A percentile compares a stretch with the other conserved stretches of the same genome.
phyloP scores from a whole-genome alignment of 176 grass and related monocot species.

The Oryza nivara region DNA sequence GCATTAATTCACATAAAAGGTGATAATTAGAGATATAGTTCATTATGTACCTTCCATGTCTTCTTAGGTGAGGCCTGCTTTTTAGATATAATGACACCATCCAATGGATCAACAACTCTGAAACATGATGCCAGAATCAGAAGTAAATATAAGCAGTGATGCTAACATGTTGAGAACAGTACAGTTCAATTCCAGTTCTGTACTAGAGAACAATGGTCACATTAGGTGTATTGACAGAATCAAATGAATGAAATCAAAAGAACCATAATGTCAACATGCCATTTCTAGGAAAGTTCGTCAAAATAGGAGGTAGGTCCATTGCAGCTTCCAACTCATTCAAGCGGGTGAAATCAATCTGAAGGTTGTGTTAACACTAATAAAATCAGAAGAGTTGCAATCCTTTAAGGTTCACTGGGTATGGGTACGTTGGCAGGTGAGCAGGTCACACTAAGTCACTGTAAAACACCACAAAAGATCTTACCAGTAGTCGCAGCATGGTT shows the following conservation, averaged over 20 bases:
- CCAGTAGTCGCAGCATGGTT: neutral
- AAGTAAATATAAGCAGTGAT: slow-evolving; percentile 33
- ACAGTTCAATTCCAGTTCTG: neutral
- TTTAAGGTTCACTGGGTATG: neutral
- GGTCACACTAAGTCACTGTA: neutral
- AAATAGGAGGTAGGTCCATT: neutral
- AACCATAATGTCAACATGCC: neutral
- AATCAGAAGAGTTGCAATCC: neutral
- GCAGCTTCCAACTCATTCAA: slow-evolving; percentile 7
- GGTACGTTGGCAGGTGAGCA: neutral
- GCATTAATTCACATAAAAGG: slow-evolving; percentile 31
- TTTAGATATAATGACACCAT: slow-evolving; percentile 63
- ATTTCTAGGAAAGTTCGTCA: neutral
- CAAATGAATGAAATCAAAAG: neutral
- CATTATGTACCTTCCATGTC: slow-evolving; percentile 83
- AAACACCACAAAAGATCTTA: neutral
- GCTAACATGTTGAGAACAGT: slow-evolving; percentile 1
- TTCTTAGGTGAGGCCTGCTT: slow-evolving; percentile 84
- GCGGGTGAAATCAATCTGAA: neutral
- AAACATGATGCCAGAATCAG: slow-evolving; percentile 43
- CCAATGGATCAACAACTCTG: slow-evolving; percentile 85
- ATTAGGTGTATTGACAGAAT: neutral
- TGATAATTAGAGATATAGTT: slow-evolving; percentile 30
- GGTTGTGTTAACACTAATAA: neutral
- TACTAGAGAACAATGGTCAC: neutral